A percentile compares a stretch with the other conserved stretches of the same genome.
Conservation (phyloP, 139 green algal genomes). For the Tetratostichococcus sp. region DNA sequence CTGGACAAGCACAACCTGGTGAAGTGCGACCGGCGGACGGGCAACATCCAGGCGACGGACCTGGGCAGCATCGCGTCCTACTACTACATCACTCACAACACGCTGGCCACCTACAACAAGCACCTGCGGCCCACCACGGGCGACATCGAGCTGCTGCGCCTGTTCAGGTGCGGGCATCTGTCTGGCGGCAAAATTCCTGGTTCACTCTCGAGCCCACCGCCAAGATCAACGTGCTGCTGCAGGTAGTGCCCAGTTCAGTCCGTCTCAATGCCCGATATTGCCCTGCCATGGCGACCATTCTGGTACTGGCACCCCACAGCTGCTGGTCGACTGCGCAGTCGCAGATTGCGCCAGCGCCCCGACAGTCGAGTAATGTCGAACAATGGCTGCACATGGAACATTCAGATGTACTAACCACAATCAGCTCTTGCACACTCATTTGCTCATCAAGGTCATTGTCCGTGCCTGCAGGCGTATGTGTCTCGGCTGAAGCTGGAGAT, state of each 20-base stretch:
- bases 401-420: no score
- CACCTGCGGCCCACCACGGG: conserved; percentile 95
- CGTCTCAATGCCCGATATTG: no score
- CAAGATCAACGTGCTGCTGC: conserved; percentile 97
- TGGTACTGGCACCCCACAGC: no score
- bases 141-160: conserved; percentile 95
- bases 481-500: conserved; percentile 92
- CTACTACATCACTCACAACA: conserved; percentile 96
- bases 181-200: no score
- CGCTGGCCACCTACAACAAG: conserved; percentile 93
- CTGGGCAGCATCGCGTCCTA: conserved; percentile 92
- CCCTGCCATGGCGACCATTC: no score
- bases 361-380: no score
- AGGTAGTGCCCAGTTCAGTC: conserved; percentile 46
- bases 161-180: conserved; percentile 91
- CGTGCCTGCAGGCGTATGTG: conserved; percentile 98
- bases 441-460: no score
- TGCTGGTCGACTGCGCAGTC: no score
- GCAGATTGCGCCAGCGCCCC: no score
- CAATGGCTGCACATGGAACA: no score
- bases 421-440: no score
- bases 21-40: conserved; percentile 88
- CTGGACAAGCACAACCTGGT: conserved; percentile 91
- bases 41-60: conserved; percentile 85
- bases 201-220: conserved; percentile 90